A percentile compares a stretch with the other conserved stretches of the same genome.
Evolutionary conservation across 164 flowering plant genomes (phyloP).

Genomic region (Echeveria elegans): DNA sequence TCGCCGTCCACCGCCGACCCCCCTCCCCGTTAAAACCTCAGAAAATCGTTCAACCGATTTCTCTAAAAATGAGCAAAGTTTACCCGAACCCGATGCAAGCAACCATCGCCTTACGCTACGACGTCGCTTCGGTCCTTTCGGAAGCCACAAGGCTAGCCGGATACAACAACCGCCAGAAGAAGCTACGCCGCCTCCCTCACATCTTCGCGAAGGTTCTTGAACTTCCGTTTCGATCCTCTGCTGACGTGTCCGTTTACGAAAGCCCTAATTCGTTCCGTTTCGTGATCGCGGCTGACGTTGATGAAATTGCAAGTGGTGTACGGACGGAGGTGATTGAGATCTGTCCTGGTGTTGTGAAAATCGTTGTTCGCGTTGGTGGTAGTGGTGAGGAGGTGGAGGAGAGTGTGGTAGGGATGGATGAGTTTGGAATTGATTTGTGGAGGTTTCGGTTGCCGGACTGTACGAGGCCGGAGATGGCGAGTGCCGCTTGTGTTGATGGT

Average conservation of each 20-base stretch:
- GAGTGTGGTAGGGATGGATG: constrained; percentile 11
- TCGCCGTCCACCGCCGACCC: not conserved
- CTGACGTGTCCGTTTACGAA: constrained; percentile 38
- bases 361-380: constrained; percentile 18
- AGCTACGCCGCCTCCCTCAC: constrained; percentile 53
- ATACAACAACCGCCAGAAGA: constrained; percentile 30
- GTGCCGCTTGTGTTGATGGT: constrained; percentile 21
- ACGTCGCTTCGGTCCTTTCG: constrained; percentile 18
- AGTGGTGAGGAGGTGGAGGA: constrained; percentile 6
- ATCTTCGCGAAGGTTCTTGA: constrained; percentile 43
- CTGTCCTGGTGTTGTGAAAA: constrained; percentile 35
- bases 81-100: constrained; percentile 27
- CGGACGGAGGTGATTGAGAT: constrained; percentile 29
- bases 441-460: constrained; percentile 29
- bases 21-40: not conserved
- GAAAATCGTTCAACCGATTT: not conserved
- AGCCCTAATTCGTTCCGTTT: constrained; percentile 26
- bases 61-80: constrained; percentile 21
- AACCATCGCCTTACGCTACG: constrained; percentile 33
- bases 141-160: constrained; percentile 10
- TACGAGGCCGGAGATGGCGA: constrained; percentile 28
- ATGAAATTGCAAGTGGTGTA: constrained; percentile 15
- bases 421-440: constrained; percentile 26
- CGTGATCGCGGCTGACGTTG: constrained; percentile 18
- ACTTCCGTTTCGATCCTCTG: constrained; percentile 44